These are phyloP conservation scores for Coemansia erecta DNA, from an alignment of 192 early-diverging fungal genomes.

Conservation along the genomic window DNA sequence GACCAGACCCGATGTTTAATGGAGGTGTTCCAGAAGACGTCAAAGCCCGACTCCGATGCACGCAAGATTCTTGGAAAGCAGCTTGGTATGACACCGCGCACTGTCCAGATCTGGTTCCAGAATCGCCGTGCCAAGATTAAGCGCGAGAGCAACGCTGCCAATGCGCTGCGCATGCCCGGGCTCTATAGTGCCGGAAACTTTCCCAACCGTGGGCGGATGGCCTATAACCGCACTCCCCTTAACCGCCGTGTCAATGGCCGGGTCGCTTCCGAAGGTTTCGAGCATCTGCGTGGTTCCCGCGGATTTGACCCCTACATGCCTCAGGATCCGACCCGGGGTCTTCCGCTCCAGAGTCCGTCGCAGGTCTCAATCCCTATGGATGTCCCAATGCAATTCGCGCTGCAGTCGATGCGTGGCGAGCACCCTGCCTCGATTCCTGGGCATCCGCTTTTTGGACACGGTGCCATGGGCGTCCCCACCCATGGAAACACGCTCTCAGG, in stretches of 20 bases:
- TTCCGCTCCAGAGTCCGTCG: conserved; percentile 42
- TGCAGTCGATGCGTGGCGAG: conserved; percentile 6
- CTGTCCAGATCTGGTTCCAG: conserved; percentile 86
- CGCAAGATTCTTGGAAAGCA: conserved; percentile 62
- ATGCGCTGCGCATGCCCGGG: conserved; percentile 11
- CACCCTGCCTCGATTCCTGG: neutral
- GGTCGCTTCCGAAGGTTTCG: conserved; percentile 38
- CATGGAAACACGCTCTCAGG: neutral
- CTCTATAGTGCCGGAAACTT: conserved; percentile 7
- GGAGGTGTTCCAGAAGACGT: conserved; percentile 57
- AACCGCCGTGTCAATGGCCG: conserved; percentile 32
- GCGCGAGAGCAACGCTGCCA: conserved; percentile 52
- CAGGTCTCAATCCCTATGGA: conserved; percentile 43
- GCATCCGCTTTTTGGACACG: conserved; percentile 15
- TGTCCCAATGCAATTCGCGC: conserved; percentile 10
- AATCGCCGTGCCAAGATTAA: conserved; percentile 87
- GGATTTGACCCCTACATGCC: conserved; percentile 22
- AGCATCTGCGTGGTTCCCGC: conserved; percentile 21
- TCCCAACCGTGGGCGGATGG: conserved; percentile 32
- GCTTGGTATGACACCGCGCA: conserved; percentile 67
- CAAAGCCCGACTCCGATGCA: conserved; percentile 64
- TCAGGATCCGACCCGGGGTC: conserved; percentile 20
- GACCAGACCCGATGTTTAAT: conserved; percentile 67
- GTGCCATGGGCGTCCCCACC: conserved; percentile 41
- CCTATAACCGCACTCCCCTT: conserved; percentile 32